Evolutionary conservation across 2,329 filamentous ascomycete species (phyloP), one percentile per base, ranked within the genome.

Genomic region (Ceratocystis destructans): DNA sequence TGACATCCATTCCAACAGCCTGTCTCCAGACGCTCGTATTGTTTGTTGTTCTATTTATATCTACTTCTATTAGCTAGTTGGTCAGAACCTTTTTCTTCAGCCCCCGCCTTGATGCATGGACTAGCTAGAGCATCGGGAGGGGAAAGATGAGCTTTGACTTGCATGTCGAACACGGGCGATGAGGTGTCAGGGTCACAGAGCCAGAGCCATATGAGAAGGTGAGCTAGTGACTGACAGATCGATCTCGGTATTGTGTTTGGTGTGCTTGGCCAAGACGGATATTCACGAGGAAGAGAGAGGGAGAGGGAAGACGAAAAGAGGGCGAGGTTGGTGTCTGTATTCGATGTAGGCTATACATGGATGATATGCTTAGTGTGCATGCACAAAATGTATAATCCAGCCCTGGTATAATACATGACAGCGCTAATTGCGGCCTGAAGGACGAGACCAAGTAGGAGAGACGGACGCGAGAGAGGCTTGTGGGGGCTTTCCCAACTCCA

Each of bases 21-120:
- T 5, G 12, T 55, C n/a, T 55, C 25, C 53, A 28, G 12, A 33
- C 5, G 53, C 28, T 57, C 28, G 55, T 59, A 59, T 59, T 59
- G n/a, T 3, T 59, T 59, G n/a, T 7, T 31, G 6, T 20, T 59
- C 55, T 59, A 59, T 59, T 59, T 59, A 59, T 59, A 37, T 59
- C 28, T 12, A 2, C n/a, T n/a, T 31, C 55, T 28, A 4, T 31
- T 59, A 53, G 46, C 17, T 48, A 53, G 22, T 28, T 15, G 7
- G 20, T 25, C 48, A 53, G 48, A 53, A 8, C 20, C 22, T 50
- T 50, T 17, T 59, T 59, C 7, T 59, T 25, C 48, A 53, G 5
- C 7, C 55, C 55, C 28, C 55, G 28, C 55, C 55, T 8, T 8
- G 17, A 31, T 37, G 28, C 55, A 37, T 59, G 28, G 55, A 25